Percentiles rank a stretch among this genome's conserved stretches.
These are phyloP conservation scores for Tillandsia leiboldiana DNA, from an alignment of 176 grass and related monocot species.

Conservation along the genomic window DNA sequence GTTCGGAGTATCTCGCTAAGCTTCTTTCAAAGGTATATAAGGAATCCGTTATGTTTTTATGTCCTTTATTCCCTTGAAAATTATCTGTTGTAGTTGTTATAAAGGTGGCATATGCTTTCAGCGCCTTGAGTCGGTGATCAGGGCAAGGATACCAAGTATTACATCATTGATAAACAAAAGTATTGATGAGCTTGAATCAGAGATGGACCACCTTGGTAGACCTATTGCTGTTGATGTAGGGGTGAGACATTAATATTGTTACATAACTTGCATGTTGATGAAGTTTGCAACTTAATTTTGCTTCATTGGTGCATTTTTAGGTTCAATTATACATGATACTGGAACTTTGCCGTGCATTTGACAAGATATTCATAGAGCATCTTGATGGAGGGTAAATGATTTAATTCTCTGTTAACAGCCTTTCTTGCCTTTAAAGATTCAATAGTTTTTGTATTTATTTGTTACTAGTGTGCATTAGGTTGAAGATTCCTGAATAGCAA, in stretches of 20 bases:
- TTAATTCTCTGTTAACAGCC: not conserved
- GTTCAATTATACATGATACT: slow-evolving; percentile 82
- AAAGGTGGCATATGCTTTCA: slow-evolving; percentile 23
- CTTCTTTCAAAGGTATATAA: slow-evolving; percentile 60
- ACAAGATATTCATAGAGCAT: slow-evolving; percentile 97
- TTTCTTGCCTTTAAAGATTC: slow-evolving; percentile 1
- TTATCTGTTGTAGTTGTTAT: not conserved
- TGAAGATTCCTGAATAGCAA: not conserved
- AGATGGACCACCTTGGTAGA: slow-evolving; percentile 81
- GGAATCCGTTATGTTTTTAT: slow-evolving; percentile 6
- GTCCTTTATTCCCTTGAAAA: slow-evolving; percentile 1
- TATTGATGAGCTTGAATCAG: slow-evolving; percentile 90
- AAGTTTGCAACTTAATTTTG: not conserved
- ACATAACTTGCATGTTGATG: not conserved
- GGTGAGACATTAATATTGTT: slow-evolving; percentile 35
- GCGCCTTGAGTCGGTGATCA: slow-evolving; percentile 83
- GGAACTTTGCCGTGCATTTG: slow-evolving; percentile 91
- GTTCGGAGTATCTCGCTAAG: slow-evolving; percentile 84
- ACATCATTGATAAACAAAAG: slow-evolving; percentile 89
- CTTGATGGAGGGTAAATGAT: slow-evolving; percentile 83
- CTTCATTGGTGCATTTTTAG: slow-evolving; percentile 29
- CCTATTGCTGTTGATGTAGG: slow-evolving; percentile 77
- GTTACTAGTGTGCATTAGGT: not conserved
- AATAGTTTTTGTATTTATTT: slow-evolving; percentile 14
- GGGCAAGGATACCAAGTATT: slow-evolving; percentile 72